These are phyloP conservation scores for Syzygium syzygioides DNA, from an alignment of 441 rosid species.

Conservation along the genomic window DNA sequence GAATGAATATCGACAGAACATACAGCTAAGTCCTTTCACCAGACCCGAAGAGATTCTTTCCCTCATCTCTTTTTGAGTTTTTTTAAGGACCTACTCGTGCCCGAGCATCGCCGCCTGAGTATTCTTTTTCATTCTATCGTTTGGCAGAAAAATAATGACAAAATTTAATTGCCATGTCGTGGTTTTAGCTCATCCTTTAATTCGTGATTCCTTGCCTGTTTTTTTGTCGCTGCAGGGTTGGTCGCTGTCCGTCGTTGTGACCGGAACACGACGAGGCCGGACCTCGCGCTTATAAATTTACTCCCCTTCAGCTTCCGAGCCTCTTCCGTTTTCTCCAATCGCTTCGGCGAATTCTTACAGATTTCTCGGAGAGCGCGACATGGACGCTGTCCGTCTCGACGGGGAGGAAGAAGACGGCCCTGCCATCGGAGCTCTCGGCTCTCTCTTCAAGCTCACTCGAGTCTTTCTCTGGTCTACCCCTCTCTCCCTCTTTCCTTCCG, in stretches of 20 bases:
- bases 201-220: background rate
- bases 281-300: background rate
- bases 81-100: too few species aligned
- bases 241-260: background rate
- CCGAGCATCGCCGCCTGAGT: too few species aligned
- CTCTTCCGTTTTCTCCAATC: background rate
- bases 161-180: background rate
- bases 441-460: conserved; percentile 69
- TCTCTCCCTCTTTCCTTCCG: background rate
- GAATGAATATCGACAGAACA: too few species aligned
- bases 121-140: background rate
- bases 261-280: background rate
- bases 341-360: background rate
- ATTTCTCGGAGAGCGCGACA: background rate
- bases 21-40: too few species aligned
- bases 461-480: conserved; percentile 51
- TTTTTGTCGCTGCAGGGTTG: background rate
- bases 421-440: conserved; percentile 61
- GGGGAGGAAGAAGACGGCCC: conserved; percentile 11
- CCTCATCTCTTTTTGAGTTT: too few species aligned
- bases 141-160: background rate
- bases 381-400: conserved; percentile 11
- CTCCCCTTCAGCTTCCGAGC: background rate
- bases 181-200: background rate
- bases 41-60: too few species aligned